These are phyloP conservation scores for Lablab purpureus DNA, from an alignment of 306 rosid genomes.

Conservation along the genomic window DNA sequence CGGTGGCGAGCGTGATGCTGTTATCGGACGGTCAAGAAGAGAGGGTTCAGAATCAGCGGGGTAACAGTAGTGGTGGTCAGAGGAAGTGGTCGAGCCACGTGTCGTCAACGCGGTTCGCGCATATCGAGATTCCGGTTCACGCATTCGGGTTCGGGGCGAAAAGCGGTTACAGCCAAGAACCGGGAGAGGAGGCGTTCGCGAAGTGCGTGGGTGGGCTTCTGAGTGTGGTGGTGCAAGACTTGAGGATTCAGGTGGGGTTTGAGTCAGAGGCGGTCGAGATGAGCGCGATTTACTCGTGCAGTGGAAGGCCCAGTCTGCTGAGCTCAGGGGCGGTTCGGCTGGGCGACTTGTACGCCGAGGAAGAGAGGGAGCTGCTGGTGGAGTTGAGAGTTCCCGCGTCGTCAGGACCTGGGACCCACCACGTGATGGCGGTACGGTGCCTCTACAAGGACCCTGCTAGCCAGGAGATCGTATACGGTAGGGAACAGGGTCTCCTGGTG, in stretches of 20 bases:
- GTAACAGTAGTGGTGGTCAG: conserved; percentile 34
- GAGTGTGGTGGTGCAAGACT: conserved; percentile 78
- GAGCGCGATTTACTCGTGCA: conserved; percentile 64
- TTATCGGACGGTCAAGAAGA: conserved; percentile 80
- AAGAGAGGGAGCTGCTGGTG: conserved; percentile 75
- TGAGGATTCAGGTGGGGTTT: conserved; percentile 73
- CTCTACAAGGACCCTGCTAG: conserved; percentile 72
- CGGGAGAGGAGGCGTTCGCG: conserved; percentile 76
- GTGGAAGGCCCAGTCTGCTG: conserved; percentile 60
- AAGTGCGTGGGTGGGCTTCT: conserved; percentile 76
- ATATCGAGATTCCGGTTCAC: conserved; percentile 85
- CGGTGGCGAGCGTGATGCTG: conserved; percentile 74
- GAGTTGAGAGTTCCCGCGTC: conserved; percentile 65
- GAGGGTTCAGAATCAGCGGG: conserved; percentile 31
- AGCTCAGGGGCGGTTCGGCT: conserved; percentile 71
- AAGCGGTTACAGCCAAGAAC: conserved; percentile 59
- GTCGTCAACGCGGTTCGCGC: conserved; percentile 76
- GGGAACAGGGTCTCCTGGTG: conserved; percentile 63
- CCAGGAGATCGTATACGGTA: conserved; percentile 70
- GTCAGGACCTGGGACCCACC: conserved; percentile 56
- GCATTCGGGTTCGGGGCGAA: conserved; percentile 69
- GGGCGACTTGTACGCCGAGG: conserved; percentile 85
- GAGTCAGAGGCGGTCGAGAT: conserved; percentile 59
- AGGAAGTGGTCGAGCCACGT: conserved; percentile 52
- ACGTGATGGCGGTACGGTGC: conserved; percentile 72